Conservation (phyloP, 2,329 filamentous ascomycete genomes). For the Pseudocercospora pini-densiflorae region DNA sequence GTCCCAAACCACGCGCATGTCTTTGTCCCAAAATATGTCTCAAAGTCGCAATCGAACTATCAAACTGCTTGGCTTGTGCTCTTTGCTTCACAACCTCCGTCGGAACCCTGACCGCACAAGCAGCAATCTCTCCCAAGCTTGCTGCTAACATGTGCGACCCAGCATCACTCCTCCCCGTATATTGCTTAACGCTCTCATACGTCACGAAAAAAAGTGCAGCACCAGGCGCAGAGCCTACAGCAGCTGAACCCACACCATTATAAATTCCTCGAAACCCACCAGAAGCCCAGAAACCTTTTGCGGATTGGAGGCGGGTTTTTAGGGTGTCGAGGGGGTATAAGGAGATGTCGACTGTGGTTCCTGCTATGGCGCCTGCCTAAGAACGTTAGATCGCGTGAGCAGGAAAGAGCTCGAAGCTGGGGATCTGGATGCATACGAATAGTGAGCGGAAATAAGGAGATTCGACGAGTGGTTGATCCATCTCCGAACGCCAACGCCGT, state of each 20-base stretch:
- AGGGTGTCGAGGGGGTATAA: slow-evolving; percentile 98
- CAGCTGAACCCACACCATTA: slow-evolving; percentile 83
- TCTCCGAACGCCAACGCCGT: background rate
- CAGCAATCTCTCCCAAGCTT: slow-evolving; percentile 84
- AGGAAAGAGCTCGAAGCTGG: too few relatives aligned
- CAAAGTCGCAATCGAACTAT: slow-evolving; percentile 70
- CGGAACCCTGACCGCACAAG: slow-evolving; percentile 88
- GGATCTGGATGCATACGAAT: slow-evolving; percentile 42
- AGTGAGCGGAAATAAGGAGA: slow-evolving; percentile 55
- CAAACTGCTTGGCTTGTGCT: slow-evolving; percentile 84
- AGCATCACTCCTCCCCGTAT: slow-evolving; percentile 34
- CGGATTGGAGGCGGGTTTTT: slow-evolving; percentile 94
- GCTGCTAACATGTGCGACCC: slow-evolving; percentile 80
- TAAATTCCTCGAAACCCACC: slow-evolving; percentile 94
- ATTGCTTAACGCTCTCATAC: slow-evolving; percentile 36
- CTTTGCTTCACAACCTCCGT: slow-evolving; percentile 98
- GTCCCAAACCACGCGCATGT: slow-evolving; percentile 45
- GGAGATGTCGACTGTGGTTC: slow-evolving; percentile 93
- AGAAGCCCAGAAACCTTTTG: slow-evolving; percentile 73
- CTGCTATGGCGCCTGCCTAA: slow-evolving; percentile 84
- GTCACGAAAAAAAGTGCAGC: slow-evolving; percentile 88
- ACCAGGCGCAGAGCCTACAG: slow-evolving; percentile 89
- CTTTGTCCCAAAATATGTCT: slow-evolving; percentile 64
- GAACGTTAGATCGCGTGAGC: slow-evolving; percentile 21
- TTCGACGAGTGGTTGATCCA: slow-evolving; percentile 37